Percentiles rank a stretch among this genome's conserved stretches.
These are phyloP conservation scores for Psilocybe tampanensis DNA, from an alignment of 768 basidiomycete genomes.

Conservation along the genomic window DNA sequence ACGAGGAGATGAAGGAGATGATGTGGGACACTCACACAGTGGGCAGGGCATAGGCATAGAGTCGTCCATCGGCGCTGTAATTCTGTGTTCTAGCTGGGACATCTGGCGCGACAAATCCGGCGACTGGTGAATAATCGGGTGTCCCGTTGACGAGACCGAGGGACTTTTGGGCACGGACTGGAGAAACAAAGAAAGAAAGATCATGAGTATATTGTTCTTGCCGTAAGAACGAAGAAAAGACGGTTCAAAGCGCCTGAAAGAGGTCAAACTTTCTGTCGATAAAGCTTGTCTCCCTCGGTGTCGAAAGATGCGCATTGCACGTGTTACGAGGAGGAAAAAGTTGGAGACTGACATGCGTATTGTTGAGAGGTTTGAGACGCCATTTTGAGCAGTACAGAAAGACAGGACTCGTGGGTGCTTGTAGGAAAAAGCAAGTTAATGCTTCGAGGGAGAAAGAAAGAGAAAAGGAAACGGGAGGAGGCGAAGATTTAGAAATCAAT, in stretches of 20 bases:
- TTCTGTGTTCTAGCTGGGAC: constrained; percentile 72
- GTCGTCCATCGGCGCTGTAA: constrained; percentile 86
- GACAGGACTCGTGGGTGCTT: constrained; percentile 31
- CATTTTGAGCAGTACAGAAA: constrained; percentile 47
- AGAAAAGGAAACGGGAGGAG: constrained; percentile 21
- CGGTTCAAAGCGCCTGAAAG: constrained; percentile 10
- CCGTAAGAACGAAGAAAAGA: constrained; percentile 9
- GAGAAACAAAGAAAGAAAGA: constrained; percentile 16
- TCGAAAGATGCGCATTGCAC: constrained; percentile 4
- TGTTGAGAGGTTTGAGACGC: constrained; percentile 78
- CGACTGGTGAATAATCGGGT: constrained; percentile 70
- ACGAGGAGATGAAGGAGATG: constrained; percentile 12
- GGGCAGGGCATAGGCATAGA: constrained; percentile 84
- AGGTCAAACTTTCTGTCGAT: not conserved
- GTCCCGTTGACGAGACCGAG: constrained; percentile 84
- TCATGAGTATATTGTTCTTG: constrained; percentile 18
- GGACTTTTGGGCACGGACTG: constrained; percentile 94
- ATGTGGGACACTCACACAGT: constrained; percentile 53
- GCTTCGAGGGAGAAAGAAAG: constrained; percentile 56
- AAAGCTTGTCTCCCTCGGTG: not conserved
- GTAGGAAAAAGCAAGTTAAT: constrained; percentile 76
- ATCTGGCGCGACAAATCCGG: constrained; percentile 68
- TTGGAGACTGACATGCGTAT: constrained; percentile 71
- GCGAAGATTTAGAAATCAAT: constrained; percentile 10
- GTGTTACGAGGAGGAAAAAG: constrained; percentile 15